Evolutionary conservation across 2,329 filamentous ascomycete species (phyloP).

Genomic region (Lojkania enalia): DNA sequence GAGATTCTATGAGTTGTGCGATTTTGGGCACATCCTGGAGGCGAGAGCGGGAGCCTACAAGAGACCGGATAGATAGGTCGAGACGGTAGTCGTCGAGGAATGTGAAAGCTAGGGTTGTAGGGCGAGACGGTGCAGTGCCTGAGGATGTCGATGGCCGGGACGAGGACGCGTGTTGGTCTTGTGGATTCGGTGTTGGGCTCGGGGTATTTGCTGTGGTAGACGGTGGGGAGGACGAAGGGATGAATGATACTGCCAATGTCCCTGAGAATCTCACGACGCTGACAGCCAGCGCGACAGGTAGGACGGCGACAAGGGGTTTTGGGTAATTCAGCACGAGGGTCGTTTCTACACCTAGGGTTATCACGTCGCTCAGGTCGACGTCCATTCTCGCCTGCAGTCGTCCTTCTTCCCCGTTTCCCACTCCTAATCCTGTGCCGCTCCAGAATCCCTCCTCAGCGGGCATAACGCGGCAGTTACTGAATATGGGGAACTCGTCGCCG

Average conservation of each 20-base stretch:
- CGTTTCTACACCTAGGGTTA: constrained; percentile 92
- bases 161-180: constrained; percentile 17
- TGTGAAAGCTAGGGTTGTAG: constrained; percentile 91
- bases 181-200: constrained; percentile 26
- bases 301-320: constrained; percentile 81
- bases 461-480: constrained; percentile 96
- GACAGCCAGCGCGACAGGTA: constrained; percentile 89
- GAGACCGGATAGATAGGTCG: constrained; percentile 77
- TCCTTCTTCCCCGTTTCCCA: constrained; percentile 65
- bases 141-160: constrained; percentile 35
- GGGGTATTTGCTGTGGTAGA: constrained; percentile 39
- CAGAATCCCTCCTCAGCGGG: constrained; percentile 78
- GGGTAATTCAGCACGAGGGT: constrained; percentile 94
- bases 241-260: constrained; percentile 89
- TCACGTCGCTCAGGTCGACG: constrained; percentile 93
- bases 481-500: constrained; percentile 97
- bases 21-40: constrained; percentile 88
- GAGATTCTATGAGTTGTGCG: constrained; percentile 77
- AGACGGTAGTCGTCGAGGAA: constrained; percentile 88
- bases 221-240: constrained; percentile 61
- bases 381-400: constrained; percentile 94
- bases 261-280: constrained; percentile 93
- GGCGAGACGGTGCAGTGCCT: constrained; percentile 44
- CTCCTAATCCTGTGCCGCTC: constrained; percentile 36
- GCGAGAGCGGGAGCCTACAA: constrained; percentile 77